phyloP scores from a whole-genome alignment of 2,329 filamentous ascomycete genomes.

The Colletotrichum sp. region DNA sequence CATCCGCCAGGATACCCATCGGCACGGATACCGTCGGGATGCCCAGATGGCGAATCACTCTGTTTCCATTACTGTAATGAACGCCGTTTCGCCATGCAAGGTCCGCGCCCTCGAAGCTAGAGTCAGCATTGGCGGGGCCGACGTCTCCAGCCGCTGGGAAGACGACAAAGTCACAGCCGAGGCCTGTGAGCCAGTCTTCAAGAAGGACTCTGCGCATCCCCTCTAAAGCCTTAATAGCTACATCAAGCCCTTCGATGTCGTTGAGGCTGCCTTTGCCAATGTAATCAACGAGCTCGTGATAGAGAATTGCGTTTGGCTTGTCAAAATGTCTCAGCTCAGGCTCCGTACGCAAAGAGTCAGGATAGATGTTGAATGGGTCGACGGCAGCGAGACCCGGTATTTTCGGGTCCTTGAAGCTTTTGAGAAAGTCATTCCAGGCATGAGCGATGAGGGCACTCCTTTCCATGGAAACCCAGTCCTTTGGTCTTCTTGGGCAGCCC shows the following conservation, averaged over 20 bases:
- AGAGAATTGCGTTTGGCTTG: not conserved
- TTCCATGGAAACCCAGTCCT: not conserved
- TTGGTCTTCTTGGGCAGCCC: not conserved
- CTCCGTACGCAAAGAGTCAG: not conserved
- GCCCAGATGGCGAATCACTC: not conserved
- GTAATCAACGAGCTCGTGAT: not conserved
- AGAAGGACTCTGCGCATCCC: not conserved
- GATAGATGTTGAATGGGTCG: not conserved
- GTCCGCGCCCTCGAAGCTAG: not conserved
- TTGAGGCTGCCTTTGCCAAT: not conserved
- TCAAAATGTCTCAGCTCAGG: not conserved
- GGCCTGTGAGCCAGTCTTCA: not conserved
- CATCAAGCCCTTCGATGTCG: not conserved
- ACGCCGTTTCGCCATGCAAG: not conserved
- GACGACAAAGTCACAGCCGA: not conserved
- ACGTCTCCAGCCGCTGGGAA: not conserved
- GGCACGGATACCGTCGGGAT: not conserved
- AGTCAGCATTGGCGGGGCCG: not conserved
- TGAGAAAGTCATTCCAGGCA: not conserved
- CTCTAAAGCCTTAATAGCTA: not conserved
- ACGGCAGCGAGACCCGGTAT: not conserved
- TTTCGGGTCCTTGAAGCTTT: not conserved
- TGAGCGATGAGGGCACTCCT: not conserved
- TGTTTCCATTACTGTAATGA: not conserved
- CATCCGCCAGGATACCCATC: not conserved